These are phyloP conservation scores for Apophysomyces ossiformis DNA, from an alignment of 371 early-diverging fungal species.

Conservation along the genomic window DNA sequence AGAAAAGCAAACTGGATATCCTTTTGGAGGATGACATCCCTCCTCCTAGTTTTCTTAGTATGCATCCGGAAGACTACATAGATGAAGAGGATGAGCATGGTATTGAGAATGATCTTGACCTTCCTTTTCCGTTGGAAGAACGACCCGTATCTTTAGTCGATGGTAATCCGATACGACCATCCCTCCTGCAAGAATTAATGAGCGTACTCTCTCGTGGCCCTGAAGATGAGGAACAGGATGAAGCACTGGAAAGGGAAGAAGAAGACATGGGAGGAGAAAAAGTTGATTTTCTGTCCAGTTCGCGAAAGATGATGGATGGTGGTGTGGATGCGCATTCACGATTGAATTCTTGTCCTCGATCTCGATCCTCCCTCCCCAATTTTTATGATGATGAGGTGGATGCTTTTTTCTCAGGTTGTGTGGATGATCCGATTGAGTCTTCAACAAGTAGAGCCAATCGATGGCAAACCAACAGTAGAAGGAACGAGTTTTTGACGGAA, in stretches of 20 bases:
- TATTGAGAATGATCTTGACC: too few species aligned
- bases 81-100: too few species aligned
- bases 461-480: conserved; percentile 11
- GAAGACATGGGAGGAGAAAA: conserved; percentile 2
- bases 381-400: conserved; percentile 36
- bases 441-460: not conserved
- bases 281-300: too few species aligned
- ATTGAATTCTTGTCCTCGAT: not conserved
- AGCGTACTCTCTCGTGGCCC: not conserved
- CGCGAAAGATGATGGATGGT: not conserved
- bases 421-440: conserved; percentile 24
- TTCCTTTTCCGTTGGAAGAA: not conserved
- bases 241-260: not conserved
- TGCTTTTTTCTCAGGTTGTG: conserved; percentile 30
- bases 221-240: conserved; percentile 3
- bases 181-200: conserved; percentile 9
- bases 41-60: too few species aligned
- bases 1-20: too few species aligned
- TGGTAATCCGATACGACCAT: not conserved
- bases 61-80: too few species aligned
- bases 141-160: not conserved
- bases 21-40: too few species aligned
- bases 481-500: conserved; percentile 25
- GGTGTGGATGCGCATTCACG: not conserved
- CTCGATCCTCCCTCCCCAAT: not conserved